Conservation (phyloP, 2,329 filamentous ascomycete species). For the Sporothrix curviconia region DNA sequence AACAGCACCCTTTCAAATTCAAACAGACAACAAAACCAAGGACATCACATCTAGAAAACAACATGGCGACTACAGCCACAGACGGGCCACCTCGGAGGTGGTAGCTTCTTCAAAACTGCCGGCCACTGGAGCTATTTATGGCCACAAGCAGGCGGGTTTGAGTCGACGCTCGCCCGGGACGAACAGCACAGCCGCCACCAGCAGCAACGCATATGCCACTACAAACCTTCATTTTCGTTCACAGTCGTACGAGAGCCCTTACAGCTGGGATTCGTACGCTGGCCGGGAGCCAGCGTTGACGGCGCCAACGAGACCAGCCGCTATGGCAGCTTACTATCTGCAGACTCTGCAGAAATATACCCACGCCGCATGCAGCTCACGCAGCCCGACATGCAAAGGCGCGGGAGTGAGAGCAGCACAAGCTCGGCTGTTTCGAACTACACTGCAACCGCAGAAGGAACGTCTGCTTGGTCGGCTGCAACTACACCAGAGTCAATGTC, state of each 20-base stretch:
- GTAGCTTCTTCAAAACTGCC: neutral
- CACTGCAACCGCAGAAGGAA: slow-evolving; percentile 5
- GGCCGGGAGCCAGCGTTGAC: neutral
- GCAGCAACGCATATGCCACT: neutral
- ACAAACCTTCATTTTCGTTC: slow-evolving; percentile 6
- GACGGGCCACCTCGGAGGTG: slow-evolving; percentile 11
- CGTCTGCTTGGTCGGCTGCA: slow-evolving; percentile 13
- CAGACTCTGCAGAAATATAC: neutral
- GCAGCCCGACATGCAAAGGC: neutral
- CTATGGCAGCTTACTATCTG: slow-evolving; percentile 3
- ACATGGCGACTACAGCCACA: slow-evolving; percentile 11
- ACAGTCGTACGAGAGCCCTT: slow-evolving; percentile 10
- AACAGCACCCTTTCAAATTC: too few relatives aligned
- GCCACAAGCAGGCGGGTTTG: neutral
- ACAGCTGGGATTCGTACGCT: neutral
- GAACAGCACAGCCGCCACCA: neutral
- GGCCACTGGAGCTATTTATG: too few relatives aligned
- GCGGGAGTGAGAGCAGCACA: slow-evolving; percentile 18
- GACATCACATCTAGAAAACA: neutral
- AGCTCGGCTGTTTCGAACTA: slow-evolving; percentile 9
- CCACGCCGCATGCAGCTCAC: neutral
- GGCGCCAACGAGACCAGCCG: neutral
- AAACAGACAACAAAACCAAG: too few relatives aligned
- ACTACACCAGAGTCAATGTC: slow-evolving; percentile 18
- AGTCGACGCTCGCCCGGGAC: neutral